Percentiles rank a stretch among this genome's conserved stretches.
Evolutionary conservation across 192 early-diverging fungal species (phyloP).

Genomic region (Coemansia asiatica): DNA sequence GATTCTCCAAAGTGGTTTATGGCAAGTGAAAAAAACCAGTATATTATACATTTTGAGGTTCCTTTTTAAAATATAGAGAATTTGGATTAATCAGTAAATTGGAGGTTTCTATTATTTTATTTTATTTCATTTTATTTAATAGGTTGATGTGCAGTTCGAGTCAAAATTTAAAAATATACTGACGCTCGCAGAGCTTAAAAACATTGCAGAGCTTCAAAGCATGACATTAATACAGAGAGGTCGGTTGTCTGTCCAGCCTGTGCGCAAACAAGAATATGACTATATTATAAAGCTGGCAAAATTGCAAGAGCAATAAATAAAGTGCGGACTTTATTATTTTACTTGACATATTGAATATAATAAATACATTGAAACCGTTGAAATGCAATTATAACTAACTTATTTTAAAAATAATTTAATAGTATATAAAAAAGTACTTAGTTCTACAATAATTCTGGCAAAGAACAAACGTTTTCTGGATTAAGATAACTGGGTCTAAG

Average conservation of each 20-base stretch:
- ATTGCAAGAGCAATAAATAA: not conserved
- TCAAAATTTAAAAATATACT: conserved; percentile 63
- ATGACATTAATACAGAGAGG: conserved; percentile 74
- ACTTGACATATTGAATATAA: too few relatives aligned
- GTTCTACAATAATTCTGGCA: too few relatives aligned
- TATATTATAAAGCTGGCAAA: conserved; percentile 59
- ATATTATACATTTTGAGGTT: not conserved
- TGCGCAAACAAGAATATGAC: conserved; percentile 60
- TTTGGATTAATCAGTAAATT: too few relatives aligned
- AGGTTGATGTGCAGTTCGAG: conserved; percentile 77
- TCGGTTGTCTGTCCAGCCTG: conserved; percentile 77
- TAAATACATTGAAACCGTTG: too few relatives aligned
- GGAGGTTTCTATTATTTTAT: too few relatives aligned
- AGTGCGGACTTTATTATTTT: too few relatives aligned
- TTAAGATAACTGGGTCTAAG: too few relatives aligned
- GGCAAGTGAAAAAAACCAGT: conserved; percentile 43
- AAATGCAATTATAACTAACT: too few relatives aligned
- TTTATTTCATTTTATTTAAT: not conserved
- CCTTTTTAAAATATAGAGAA: too few relatives aligned
- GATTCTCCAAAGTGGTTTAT: conserved; percentile 79
- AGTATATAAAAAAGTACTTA: too few relatives aligned
- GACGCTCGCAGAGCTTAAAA: conserved; percentile 68
- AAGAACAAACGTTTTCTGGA: too few relatives aligned
- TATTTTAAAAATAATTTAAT: too few relatives aligned
- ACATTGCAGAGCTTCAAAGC: conserved; percentile 51